Base-by-base conservation (phyloP, 805 yeast species). In the Scheffersomyces coipomensis region DNA sequence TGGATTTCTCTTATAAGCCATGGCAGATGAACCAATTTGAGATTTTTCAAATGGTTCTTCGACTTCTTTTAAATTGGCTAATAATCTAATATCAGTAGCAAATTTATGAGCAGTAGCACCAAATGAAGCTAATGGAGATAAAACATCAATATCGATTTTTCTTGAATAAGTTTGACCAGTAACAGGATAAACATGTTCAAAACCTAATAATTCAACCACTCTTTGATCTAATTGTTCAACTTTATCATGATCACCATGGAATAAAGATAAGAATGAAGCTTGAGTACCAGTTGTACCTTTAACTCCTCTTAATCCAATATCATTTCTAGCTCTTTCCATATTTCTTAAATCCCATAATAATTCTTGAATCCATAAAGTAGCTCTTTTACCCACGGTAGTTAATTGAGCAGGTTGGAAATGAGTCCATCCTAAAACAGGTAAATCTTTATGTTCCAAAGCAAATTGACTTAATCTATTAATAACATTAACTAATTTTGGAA, bases 281-380 rank as follows among this genome's bases (percentile, higher is more conserved):
- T 93, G 99, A 29, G 99, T 93, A 67, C 99, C 99, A 35, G 99
- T 93, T 45, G 99, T 93, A 61, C 99, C 99, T 74, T 93, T 93
- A 51, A 90, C 98, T 63, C 99, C 99, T 69, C 99, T 83, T 55
- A 93, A 76, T 34, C 98, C 98, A 51, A 93, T 68, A 64, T 93
- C 99, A 59, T 91, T 85, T 72, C 99, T 84, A 35, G 98, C 98
- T 69, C 99, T 85, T 51, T 78, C 83, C 73, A 93, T 79, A 72
- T 93, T 93, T 71, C 99, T 81, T 66, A 93, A 78, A 69, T 93
- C 99, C 99, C 98, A 93, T 56, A 93, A 75, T 55, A 93, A 74
- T 68, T 93, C 99, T 75, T 93, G 99, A 54, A 93, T 74, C 99
- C 99, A 93, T 59, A 93, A 74, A 33, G 97, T 89, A 40, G 96